A percentile compares a stretch with the other conserved stretches of the same genome.
Conservation (phyloP, 345 rosid species). For the Bruguiera gymnorhiza region DNA sequence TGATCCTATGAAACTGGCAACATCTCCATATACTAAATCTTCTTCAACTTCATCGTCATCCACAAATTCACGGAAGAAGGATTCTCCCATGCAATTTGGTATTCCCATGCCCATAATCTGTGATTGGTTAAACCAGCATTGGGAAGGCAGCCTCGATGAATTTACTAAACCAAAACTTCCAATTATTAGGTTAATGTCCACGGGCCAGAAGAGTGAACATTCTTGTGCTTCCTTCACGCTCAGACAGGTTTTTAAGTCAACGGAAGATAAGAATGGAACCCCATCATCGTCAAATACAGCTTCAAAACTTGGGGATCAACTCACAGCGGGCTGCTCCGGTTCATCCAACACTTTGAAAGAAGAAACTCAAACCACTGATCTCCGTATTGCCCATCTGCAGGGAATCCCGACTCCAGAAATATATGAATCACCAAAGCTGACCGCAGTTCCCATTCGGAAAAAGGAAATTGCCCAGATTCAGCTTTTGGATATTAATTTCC, state of each 20-base stretch:
- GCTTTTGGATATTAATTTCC: conserved; percentile 92
- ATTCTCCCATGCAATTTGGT: conserved; percentile 70
- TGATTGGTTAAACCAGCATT: conserved; percentile 96
- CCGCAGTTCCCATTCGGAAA: conserved; percentile 58
- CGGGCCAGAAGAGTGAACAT: conserved; percentile 86
- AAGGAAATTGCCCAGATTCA: conserved; percentile 51
- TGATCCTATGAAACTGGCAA: conserved; percentile 92
- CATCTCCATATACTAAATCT: conserved; percentile 77
- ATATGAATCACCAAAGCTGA: conserved; percentile 69
- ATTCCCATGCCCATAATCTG: conserved; percentile 87
- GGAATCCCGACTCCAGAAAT: conserved; percentile 93
- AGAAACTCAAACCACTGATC: conserved; percentile 42
- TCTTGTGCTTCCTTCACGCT: conserved; percentile 83
- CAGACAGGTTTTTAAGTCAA: conserved; percentile 72
- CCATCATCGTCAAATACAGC: conserved; percentile 51
- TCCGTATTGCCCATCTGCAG: conserved; percentile 48
- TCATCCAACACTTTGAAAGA: conserved; percentile 38
- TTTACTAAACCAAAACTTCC: conserved; percentile 81
- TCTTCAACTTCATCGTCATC: conserved; percentile 59
- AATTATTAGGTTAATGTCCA: conserved; percentile 77
- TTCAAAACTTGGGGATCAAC: conserved; percentile 38
- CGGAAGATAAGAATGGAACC: conserved; percentile 46
- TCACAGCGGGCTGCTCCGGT: conserved; percentile 40
- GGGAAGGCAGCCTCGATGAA: conserved; percentile 97
- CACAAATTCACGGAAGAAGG: conserved; percentile 72